Base-by-base conservation (phyloP, 169 alveolate genomes). In the Babesia gibsoni region DNA sequence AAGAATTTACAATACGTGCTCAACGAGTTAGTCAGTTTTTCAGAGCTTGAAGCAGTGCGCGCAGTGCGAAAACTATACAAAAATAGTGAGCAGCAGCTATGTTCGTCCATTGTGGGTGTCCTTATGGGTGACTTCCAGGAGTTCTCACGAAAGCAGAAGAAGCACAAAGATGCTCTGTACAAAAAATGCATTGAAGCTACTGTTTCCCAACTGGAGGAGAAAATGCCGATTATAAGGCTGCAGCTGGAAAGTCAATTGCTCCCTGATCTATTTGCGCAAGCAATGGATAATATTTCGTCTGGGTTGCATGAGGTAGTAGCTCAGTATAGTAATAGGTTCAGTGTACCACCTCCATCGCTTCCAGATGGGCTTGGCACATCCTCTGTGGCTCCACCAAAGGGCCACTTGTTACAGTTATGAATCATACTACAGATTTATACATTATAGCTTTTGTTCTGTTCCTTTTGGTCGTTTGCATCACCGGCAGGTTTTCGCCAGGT, bases 111-210 rank as follows among this genome's bases (percentile, higher is more conserved):
- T 8, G 20, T 56, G 4, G 33, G 37, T 14, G 30, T 66, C 25
- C 53, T 66, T 23, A 7, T 54, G 58, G 66, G 42, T 5, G 77
- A 66, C 45, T 66, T 66, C 49, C 52, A 18, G 5, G 53, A 50
- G 30, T 66, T 66, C 33, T 8, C 66, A 3, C 56, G 56, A 30
- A 66, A 50, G 50, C 77, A 66, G 36, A 7, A 10, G 23, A 10
- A 3, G 25, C 77, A 66, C 29, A 56, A 66, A 27, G 53, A 61
- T 3, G 59, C 14, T 2, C 41, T 29, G 16, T 61, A 61, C 72
- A n/a, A 23, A 22, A 48, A 61, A 32, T 7, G 2, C 33, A 27
- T 61, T 33, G 41, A 29, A 4, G 46, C 56, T 18, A 48, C 46
- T 3, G 46, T 2, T 33, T 1, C 22, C 4, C 9, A 12, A 18